Conservation (phyloP, 2,329 filamentous ascomycete genomes). For the Aspergillus caelatus region DNA sequence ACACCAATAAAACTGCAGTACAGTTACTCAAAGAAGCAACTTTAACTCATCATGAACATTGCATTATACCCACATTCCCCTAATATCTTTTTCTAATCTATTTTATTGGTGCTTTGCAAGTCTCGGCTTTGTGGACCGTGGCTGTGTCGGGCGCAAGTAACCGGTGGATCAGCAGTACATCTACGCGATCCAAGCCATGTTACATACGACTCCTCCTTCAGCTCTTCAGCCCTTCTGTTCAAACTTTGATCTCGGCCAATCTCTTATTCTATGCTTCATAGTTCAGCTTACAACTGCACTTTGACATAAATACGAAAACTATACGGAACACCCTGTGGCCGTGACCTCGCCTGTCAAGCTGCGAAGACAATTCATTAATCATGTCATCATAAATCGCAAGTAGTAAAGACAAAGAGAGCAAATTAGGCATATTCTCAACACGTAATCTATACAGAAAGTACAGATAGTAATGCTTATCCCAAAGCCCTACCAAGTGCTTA, state of each 20-base stretch:
- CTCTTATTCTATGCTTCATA: not conserved
- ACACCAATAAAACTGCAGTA: not conserved
- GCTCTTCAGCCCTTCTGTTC: not conserved
- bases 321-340: not conserved
- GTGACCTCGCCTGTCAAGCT: not conserved
- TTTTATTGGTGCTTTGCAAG: not conserved
- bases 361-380: not conserved
- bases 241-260: not conserved
- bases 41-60: not conserved
- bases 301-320: not conserved
- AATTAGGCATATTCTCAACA: not conserved
- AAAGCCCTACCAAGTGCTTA: not conserved
- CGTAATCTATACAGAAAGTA: not conserved
- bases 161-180: not conserved
- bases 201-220: not conserved
- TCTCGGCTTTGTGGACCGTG: not conserved
- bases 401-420: too few species aligned
- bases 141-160: slow-evolving; percentile 5
- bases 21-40: not conserved
- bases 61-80: not conserved
- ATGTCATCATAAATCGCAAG: not conserved
- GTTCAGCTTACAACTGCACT: not conserved
- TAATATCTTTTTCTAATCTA: not conserved
- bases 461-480: not conserved
- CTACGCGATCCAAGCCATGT: not conserved